A percentile compares a stretch with the other conserved stretches of the same genome.
These are phyloP conservation scores for Eruca vesicaria DNA, from an alignment of 441 rosid genomes.

Conservation along the genomic window DNA sequence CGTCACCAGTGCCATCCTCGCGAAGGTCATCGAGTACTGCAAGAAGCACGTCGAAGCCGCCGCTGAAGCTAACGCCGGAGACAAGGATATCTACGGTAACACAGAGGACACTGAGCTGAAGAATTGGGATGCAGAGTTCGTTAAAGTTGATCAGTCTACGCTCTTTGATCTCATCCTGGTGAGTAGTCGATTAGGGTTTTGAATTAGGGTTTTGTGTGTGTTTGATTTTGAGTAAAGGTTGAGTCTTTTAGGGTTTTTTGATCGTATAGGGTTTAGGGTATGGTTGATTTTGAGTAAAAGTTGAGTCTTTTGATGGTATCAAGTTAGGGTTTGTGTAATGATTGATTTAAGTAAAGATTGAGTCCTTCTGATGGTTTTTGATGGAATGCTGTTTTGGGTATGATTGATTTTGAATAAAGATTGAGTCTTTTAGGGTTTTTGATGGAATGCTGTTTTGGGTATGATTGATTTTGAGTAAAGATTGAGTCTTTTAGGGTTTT, in stretches of 20 bases:
- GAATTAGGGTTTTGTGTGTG: not conserved
- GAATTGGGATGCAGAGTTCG: slow-evolving; percentile 45
- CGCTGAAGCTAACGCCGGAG: not conserved
- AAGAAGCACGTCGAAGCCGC: slow-evolving; percentile 47
- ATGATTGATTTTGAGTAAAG: too few species aligned
- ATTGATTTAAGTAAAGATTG: too few species aligned
- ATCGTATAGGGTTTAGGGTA: not conserved
- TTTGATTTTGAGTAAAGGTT: not conserved
- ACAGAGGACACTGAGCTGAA: slow-evolving; percentile 35
- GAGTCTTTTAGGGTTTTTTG: not conserved
- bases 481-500: too few species aligned
- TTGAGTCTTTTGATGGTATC: not conserved
- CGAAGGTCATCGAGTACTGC: slow-evolving; percentile 57
- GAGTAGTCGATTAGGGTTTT: slow-evolving; percentile 12
- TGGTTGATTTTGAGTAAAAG: not conserved
- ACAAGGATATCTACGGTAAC: slow-evolving; percentile 20
- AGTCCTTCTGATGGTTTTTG: too few species aligned
- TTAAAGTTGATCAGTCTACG: slow-evolving; percentile 41
- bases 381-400: too few species aligned
- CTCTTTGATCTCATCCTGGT: slow-evolving; percentile 58
- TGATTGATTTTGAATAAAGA: too few species aligned
- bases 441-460: too few species aligned
- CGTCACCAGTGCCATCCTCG: slow-evolving; percentile 44
- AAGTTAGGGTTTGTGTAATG: too few species aligned
- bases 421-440: too few species aligned